A percentile compares a stretch with the other conserved stretches of the same genome.
Evolutionary conservation across 2,329 filamentous ascomycete species (phyloP).

Genomic region (Aspergillus ibericus): DNA sequence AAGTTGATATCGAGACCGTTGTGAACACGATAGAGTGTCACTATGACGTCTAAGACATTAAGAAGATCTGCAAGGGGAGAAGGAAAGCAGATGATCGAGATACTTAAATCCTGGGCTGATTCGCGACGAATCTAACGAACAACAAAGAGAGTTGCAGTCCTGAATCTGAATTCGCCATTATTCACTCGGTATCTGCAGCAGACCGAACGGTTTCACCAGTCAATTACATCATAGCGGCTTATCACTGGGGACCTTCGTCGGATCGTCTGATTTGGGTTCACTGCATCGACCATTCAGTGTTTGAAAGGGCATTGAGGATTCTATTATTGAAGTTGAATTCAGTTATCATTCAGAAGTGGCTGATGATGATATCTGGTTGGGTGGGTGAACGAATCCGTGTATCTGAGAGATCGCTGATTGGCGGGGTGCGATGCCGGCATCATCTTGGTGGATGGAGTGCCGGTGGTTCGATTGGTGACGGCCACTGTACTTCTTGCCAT

Average conservation of each 20-base stretch:
- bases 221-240: no score
- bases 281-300: no score
- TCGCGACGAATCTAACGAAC: background rate
- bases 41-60: conserved; percentile 7
- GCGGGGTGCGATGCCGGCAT: background rate
- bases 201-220: background rate
- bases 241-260: no score
- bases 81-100: background rate
- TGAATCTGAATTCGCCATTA: background rate
- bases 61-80: conserved; percentile 57
- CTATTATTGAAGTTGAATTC: background rate
- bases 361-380: background rate
- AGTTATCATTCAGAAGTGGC: background rate
- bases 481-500: background rate
- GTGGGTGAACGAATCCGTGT: background rate
- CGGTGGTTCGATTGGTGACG: no score
- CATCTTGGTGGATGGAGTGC: background rate
- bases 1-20: background rate
- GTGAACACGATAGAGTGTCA: background rate
- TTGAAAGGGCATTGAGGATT: background rate
- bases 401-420: background rate
- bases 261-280: no score
- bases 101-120: background rate
- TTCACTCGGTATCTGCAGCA: background rate
- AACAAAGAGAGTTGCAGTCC: background rate